A percentile compares a stretch with the other conserved stretches of the same genome.
These are phyloP conservation scores for Clavispora asparagi DNA, from an alignment of 805 yeast genomes.

Conservation along the genomic window DNA sequence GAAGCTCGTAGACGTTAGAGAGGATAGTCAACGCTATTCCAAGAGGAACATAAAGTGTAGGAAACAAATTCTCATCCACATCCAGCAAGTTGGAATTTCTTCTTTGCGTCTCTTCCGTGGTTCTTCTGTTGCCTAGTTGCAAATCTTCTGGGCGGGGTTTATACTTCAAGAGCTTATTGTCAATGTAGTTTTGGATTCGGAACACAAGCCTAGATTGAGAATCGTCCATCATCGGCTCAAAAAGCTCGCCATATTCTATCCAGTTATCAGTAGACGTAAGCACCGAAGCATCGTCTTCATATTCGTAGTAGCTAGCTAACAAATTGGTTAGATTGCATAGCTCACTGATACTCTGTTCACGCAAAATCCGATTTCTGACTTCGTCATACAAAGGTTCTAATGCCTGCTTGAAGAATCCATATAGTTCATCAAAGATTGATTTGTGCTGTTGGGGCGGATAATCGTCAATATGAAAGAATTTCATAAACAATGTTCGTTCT, in stretches of 20 bases:
- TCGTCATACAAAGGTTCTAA: conserved; percentile 76
- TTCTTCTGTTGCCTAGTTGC: conserved; percentile 43
- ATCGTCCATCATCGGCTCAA: conserved; percentile 69
- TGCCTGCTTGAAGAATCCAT: conserved; percentile 55
- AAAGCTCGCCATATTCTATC: conserved; percentile 53
- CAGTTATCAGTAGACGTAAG: conserved; percentile 11
- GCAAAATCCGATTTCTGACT: conserved; percentile 59
- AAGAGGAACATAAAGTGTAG: conserved; percentile 65
- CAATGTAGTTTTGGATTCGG: conserved; percentile 69
- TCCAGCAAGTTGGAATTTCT: conserved; percentile 19
- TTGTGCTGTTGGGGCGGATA: conserved; percentile 15
- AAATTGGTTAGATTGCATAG: conserved; percentile 74
- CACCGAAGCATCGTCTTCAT: conserved; percentile 40
- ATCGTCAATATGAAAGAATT: conserved; percentile 36
- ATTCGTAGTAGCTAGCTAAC: conserved; percentile 61
- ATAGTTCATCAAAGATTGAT: conserved; percentile 28
- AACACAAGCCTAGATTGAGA: conserved; percentile 78
- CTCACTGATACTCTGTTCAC: conserved; percentile 61
- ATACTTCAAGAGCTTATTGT: conserved; percentile 61
- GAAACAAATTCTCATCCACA: conserved; percentile 32
- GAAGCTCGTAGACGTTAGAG: conserved; percentile 73
- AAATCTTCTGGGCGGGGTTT: conserved; percentile 67
- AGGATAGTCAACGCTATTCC: conserved; percentile 62
- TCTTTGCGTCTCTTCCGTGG: conserved; percentile 2
- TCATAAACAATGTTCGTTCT: conserved; percentile 56